Base-by-base conservation (phyloP, 2,329 filamentous ascomycete species). In the Aureobasidium mangrovei region DNA sequence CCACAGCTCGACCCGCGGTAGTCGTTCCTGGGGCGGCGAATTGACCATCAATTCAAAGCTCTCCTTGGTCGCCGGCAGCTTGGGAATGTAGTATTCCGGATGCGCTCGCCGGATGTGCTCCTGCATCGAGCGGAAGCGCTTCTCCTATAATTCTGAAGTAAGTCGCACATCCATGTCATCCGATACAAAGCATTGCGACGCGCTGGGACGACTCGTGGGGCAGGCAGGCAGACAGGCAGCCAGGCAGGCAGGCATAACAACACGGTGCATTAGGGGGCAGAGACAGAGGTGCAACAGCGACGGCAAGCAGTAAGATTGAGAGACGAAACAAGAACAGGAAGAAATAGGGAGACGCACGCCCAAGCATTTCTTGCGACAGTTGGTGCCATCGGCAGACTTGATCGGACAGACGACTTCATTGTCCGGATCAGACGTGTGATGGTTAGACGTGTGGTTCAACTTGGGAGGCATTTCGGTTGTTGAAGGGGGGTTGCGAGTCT, bases 101-200 rank as follows among this genome's bases (percentile, higher is more conserved):
- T 98, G 93, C 62, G 93, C 91, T 71, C 93, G 85, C 65, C 93
- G 88, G 66, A 98, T 97, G 69, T 98, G 93, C 80, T 98, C 93
- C 74, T 97, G 93, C 89, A 98, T 97, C 60, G 91, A 97, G 71
- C 93, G 90, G 75, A 91, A 98, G 63, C 88, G 82, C 74, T 95
- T 95, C 76, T 94, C 89, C 89, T 94, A 72, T 70, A 62, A 39
- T 41, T 4, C 26, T 44, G 42, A 36, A 35, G 44, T 55, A 39
- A 53, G 51, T 45, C 40, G 42, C 41, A 6, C 41, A 44, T 38
- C 31, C 39, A 41, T 31, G 3, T 29, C 41, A 31, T 38, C 42
- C 33, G 39, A 28, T 28, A 40, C 36, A 26, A 47, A 40, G 55
- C 35, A 35, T 38, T 39, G 56, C 54, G 38, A 52, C 24, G 54